A percentile compares a stretch with the other conserved stretches of the same genome.
Conservation (phyloP, 2,329 filamentous ascomycete species). For the Xenosphaeropsis pyriputrescens region DNA sequence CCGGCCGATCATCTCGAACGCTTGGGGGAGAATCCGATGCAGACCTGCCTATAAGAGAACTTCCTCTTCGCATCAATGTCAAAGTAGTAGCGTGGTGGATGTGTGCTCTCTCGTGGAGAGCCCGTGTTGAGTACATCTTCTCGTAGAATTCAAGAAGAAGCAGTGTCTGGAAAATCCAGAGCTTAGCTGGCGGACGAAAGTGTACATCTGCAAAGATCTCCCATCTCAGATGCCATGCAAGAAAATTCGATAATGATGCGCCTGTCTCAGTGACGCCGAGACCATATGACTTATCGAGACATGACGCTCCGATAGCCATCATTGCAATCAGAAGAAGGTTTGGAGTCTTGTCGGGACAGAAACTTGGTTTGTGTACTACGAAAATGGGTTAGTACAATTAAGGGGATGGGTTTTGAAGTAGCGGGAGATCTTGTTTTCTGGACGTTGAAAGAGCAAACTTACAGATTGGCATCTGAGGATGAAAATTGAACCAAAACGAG, state of each 20-base stretch:
- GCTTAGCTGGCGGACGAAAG: slow-evolving; percentile 80
- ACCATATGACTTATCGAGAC: slow-evolving; percentile 70
- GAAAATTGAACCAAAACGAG: slow-evolving; percentile 92
- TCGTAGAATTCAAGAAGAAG: slow-evolving; percentile 86
- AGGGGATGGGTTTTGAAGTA: too few relatives aligned
- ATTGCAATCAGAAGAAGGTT: slow-evolving; percentile 75
- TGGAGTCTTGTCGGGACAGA: slow-evolving; percentile 74
- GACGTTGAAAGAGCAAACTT: slow-evolving; percentile 6
- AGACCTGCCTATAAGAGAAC: slow-evolving; percentile 77
- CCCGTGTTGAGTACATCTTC: slow-evolving; percentile 92
- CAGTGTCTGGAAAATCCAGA: slow-evolving; percentile 92
- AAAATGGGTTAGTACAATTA: slow-evolving; percentile 6
- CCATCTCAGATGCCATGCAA: slow-evolving; percentile 90
- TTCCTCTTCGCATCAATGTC: slow-evolving; percentile 85
- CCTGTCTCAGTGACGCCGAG: slow-evolving; percentile 59
- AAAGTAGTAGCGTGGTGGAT: slow-evolving; percentile 95
- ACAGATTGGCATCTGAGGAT: slow-evolving; percentile 77
- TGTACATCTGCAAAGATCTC: slow-evolving; percentile 86
- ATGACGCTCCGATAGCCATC: slow-evolving; percentile 85
- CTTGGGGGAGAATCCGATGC: slow-evolving; percentile 74
- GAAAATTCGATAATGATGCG: slow-evolving; percentile 75
- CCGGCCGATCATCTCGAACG: slow-evolving; percentile 29
- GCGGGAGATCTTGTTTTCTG: too few relatives aligned
- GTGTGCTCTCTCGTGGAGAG: slow-evolving; percentile 84
- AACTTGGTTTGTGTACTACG: slow-evolving; percentile 74